Evolutionary conservation across 768 basidiomycete genomes (phyloP).

Genomic region (Clitopilus passeckerianus): DNA sequence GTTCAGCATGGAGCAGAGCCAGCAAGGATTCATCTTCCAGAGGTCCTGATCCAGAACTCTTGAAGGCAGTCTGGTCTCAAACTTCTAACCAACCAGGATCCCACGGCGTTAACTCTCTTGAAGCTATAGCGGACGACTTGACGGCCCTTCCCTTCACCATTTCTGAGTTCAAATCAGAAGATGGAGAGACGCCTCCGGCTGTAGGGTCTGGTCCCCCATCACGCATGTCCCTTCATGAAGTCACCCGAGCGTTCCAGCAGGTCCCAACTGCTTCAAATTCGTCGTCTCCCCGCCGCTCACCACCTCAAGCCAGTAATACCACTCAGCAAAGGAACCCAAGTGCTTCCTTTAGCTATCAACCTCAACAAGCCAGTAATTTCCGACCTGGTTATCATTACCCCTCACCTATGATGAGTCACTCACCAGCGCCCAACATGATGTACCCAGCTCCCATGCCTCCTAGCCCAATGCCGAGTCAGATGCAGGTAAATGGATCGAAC

Average conservation of each 20-base stretch:
- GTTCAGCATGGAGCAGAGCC: constrained; percentile 51
- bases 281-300: constrained; percentile 45
- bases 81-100: constrained; percentile 64
- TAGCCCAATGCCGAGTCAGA: constrained; percentile 59
- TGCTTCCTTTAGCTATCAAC: neutral
- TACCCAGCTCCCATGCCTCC: constrained; percentile 56
- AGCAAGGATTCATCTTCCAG: constrained; percentile 68
- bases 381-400: constrained; percentile 58
- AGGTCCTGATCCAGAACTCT: constrained; percentile 75
- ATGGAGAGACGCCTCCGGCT: constrained; percentile 76
- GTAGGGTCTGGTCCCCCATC: constrained; percentile 51
- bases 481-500: constrained; percentile 58
- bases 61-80: constrained; percentile 84
- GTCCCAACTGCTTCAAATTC: constrained; percentile 62
- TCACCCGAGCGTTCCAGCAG: constrained; percentile 83
- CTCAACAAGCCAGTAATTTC: constrained; percentile 29
- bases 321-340: constrained; percentile 31
- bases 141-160: constrained; percentile 75
- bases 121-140: constrained; percentile 80
- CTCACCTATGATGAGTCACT: constrained; percentile 69
- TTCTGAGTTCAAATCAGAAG: constrained; percentile 84
- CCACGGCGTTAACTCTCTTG: constrained; percentile 72
- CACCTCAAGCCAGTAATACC: constrained; percentile 46
- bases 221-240: constrained; percentile 77
- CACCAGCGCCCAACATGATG: constrained; percentile 63